Evolutionary conservation across 805 yeast species (phyloP), one percentile per base, ranked within the genome.

Genomic region (Tetrapisispora arboricola): DNA sequence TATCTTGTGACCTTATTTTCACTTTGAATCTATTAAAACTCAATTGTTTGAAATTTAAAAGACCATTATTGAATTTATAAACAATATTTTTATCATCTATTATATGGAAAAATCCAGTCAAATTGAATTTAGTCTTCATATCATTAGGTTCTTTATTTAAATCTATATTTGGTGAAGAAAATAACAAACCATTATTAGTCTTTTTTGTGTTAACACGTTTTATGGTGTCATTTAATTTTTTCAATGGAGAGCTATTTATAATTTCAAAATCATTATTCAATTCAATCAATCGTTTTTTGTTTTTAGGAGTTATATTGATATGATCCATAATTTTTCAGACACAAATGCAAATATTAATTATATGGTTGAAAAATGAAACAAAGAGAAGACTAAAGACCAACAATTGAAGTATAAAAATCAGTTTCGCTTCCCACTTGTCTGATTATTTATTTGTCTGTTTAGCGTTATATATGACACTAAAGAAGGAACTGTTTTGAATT

Each of bases 161-260:
- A 15, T 34, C 37, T 9, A 34, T 24, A 25, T 34, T 32, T 36
- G 41, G 27, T n/a, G 48, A 47, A 8, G 48, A 38, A n/a, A 45
- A 39, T 25, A 51, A 37, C 13, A 50, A 38, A 1, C 54, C 56
- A n/a, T 41, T 40, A 36, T 20, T 22, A 2, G 20, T 12, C 2
- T 11, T 20, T 21, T 28, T 28, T n/a, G n/a, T n/a, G n/a, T n/a
- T n/a, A n/a, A n/a, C n/a, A n/a, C n/a, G n/a, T n/a, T n/a, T 5
- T 28, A 9, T 28, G 4, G 13, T 6, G 2, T 32, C 21, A n/a
- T 21, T 21, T 15, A 32, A 4, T n/a, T 22, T 44, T 24, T 44
- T 44, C 40, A 46, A 30, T 5, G 52, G 50, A 5, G 54, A 41
- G 7, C 47, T 38, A 9, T 34, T n/a, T 16, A 34, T 17, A 21